Evolutionary conservation across 768 basidiomycete genomes (phyloP).

Genomic region (Naganishia antarctica): DNA sequence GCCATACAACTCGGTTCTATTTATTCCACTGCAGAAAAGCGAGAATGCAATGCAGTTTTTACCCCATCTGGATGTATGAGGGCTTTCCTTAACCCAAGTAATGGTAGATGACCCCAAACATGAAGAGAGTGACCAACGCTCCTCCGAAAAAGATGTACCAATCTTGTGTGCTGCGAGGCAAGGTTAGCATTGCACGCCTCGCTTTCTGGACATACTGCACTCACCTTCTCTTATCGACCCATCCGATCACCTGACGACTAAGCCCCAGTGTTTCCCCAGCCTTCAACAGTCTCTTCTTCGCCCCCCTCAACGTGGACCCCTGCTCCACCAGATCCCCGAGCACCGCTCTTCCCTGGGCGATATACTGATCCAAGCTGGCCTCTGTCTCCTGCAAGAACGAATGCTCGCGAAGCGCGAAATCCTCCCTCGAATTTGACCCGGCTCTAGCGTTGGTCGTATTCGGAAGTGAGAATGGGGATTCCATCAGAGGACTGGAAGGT

Average conservation of each 20-base stretch:
- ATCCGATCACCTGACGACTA: slow-evolving; percentile 89
- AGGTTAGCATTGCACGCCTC: neutral
- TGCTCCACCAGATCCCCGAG: slow-evolving; percentile 89
- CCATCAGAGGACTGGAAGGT: slow-evolving; percentile 57
- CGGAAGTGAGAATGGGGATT: slow-evolving; percentile 72
- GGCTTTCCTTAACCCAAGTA: slow-evolving; percentile 75
- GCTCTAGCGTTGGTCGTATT: slow-evolving; percentile 47
- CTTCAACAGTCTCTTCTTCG: slow-evolving; percentile 74
- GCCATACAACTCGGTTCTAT: neutral
- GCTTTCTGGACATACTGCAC: slow-evolving; percentile 35
- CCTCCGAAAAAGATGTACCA: slow-evolving; percentile 88
- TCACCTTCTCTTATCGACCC: slow-evolving; percentile 92
- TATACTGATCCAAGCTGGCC: slow-evolving; percentile 75
- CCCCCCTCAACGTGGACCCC: slow-evolving; percentile 83
- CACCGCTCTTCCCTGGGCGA: slow-evolving; percentile 86
- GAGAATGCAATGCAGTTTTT: too few relatives aligned
- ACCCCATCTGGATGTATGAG: too few relatives aligned
- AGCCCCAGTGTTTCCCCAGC: slow-evolving; percentile 91
- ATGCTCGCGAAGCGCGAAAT: slow-evolving; percentile 80
- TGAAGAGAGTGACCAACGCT: slow-evolving; percentile 79
- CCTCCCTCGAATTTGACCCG: slow-evolving; percentile 61
- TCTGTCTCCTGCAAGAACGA: slow-evolving; percentile 81
- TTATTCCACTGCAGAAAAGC: too few relatives aligned
- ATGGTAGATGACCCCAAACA: slow-evolving; percentile 87
- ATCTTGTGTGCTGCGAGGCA: slow-evolving; percentile 72